Base-by-base conservation (phyloP, 208 protist genomes). In the Trypanosoma congolense region DNA sequence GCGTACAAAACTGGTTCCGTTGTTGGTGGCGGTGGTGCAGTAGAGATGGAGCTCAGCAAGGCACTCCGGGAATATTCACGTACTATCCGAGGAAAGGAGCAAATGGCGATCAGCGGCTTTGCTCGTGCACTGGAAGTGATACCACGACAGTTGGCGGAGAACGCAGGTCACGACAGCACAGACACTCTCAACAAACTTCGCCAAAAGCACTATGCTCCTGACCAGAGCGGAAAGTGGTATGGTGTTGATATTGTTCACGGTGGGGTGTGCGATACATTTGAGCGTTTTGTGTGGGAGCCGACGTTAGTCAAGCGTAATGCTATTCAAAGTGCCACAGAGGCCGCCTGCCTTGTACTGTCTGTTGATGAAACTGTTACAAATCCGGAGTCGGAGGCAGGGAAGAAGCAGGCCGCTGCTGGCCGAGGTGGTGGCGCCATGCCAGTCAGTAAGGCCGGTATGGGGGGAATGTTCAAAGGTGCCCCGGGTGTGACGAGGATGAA, bases 1-100 rank as follows among this genome's bases (percentile, higher is more conserved):
- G 96, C 98, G 26, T 73, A 98, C 54, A 97, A 98, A 75, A 97
- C 98, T 47, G 80, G 88, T 40, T 83, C 83, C 19, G 95, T 99
- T 26, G 97, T 99, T 10, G 98, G 98, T 38, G 99, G 99, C 41
- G 99, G 97, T 59, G 99, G 99, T 52, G 98, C 98, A 19, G 96
- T 99, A 62, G 99, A 99, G 80, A 99, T 99, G 99, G 98, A 99
- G 77, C 63, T 99, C 28, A 97, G 90, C 70, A 96, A 94, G 65
- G 78, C 90, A 36, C 83, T 99, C 33, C 86, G 96, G n/a, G 92
- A 99, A 5, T 85, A 98, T 73, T 84, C 97, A 1, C 83, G 95
- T 40, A 97, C 83, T 28, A 99, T 99, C 67, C 79, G 89, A 29
- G 98, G 97, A 58, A 99, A 99, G 83, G 82, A 95, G 56, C 98